Base-by-base conservation (phyloP, 2,329 filamentous ascomycete species). In the Stachybotrys elegans region DNA sequence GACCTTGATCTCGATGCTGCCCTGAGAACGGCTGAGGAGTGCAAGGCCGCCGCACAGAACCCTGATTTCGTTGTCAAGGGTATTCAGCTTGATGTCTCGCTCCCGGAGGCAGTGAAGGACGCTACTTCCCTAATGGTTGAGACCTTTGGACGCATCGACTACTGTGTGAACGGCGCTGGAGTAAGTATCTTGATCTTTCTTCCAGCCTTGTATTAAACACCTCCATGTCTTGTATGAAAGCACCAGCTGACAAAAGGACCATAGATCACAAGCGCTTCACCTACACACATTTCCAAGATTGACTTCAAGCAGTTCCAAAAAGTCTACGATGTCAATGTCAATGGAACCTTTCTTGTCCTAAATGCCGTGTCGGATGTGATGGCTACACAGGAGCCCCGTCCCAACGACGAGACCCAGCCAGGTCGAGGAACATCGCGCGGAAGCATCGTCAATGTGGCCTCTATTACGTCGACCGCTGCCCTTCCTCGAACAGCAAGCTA, bases 61-160 rank as follows among this genome's bases (percentile, higher is more conserved):
- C 7, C 16, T 6, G n/a, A 40, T 7, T 51, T 49, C 22, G 32
- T 29, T 9, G 47, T 23, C 1, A 37, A 43, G n/a, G 22, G 45
- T 3, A 6, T 49, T 13, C 22, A 47, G 7, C 19, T 49, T 16
- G 47, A 52, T 14, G 42, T 52, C n/a, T 42, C 42, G n/a, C 31
- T 22, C 22, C 47, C 47, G 27, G 41, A 44, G n/a, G 49, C 48
- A 3, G 49, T 52, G 20, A 31, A 45, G 2, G 34, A 20, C 7
- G 42, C 38, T 3, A 45, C 43, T 19, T 22, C 41, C 6, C 27
- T 37, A 19, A 45, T 40, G 35, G 35, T 47, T 6, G 27, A 48
- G 4, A 20, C 32, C 5, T 51, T 51, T 14, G 48, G 43, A 9
- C 43, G 50, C 19, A 51, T 53, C n/a, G 51, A 53, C 42, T 52